Percentiles rank a stretch among this genome's conserved stretches.
These are phyloP conservation scores for Durio zibethinus DNA, from an alignment of 345 rosid genomes.

Conservation along the genomic window DNA sequence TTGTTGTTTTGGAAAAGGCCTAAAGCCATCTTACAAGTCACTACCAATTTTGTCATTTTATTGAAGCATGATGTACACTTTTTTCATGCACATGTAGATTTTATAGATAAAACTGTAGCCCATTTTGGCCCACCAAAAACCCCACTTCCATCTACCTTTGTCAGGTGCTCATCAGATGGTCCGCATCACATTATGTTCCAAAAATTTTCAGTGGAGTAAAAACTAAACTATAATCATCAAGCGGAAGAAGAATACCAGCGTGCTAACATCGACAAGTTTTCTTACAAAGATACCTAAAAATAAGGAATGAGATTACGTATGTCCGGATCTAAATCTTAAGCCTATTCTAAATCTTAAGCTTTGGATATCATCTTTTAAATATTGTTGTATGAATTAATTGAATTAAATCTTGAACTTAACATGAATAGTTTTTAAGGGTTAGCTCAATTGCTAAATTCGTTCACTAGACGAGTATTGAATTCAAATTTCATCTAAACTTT, in stretches of 20 bases:
- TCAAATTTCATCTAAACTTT: neutral
- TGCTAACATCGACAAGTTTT: neutral
- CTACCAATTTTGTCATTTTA: constrained; percentile 31
- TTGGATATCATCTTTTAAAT: no score
- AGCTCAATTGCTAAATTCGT: neutral
- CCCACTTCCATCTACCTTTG: neutral
- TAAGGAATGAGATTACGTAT: no score
- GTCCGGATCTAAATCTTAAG: no score
- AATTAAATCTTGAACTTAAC: no score
- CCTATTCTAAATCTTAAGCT: no score
- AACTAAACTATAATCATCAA: neutral
- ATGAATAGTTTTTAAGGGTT: neutral
- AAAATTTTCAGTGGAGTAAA: neutral
- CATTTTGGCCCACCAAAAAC: neutral
- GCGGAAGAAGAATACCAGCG: neutral
- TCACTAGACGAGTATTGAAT: neutral
- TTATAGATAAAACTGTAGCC: neutral
- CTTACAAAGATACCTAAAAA: no score
- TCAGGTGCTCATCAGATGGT: constrained; percentile 26
- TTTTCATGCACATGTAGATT: neutral
- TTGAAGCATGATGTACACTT: neutral
- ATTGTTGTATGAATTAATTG: no score
- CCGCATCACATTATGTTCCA: constrained; percentile 2
- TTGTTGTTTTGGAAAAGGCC: constrained; percentile 37
- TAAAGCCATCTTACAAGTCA: constrained; percentile 19